These are phyloP conservation scores for Aspergillus sp. DNA, from an alignment of 2,329 filamentous ascomycete species.

Conservation along the genomic window DNA sequence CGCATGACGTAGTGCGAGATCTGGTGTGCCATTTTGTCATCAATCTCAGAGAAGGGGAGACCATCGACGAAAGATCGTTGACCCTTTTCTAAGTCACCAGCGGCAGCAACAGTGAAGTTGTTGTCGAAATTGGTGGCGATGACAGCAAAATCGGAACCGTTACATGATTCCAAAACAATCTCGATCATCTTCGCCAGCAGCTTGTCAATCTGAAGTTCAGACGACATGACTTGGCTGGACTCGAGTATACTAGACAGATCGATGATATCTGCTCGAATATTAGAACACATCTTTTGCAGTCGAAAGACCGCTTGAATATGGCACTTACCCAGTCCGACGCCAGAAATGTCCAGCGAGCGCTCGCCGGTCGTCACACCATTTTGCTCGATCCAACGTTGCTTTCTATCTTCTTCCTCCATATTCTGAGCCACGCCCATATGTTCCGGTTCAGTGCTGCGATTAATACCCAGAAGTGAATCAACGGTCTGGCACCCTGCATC, in stretches of 20 bases:
- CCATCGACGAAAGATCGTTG: constrained; percentile 53
- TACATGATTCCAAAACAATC: constrained; percentile 63
- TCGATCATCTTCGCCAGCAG: constrained; percentile 62
- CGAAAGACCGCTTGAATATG: background rate
- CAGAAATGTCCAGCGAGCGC: constrained; percentile 40
- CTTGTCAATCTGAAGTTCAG: constrained; percentile 62
- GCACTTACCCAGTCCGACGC: constrained; percentile 37
- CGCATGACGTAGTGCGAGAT: constrained; percentile 62
- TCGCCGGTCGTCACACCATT: constrained; percentile 37
- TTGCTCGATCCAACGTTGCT: constrained; percentile 43
- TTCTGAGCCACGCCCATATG: constrained; percentile 26
- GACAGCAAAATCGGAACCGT: constrained; percentile 57
- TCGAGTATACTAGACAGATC: constrained; percentile 63
- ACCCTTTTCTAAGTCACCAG: constrained; percentile 56
- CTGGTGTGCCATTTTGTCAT: constrained; percentile 59
- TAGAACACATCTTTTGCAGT: constrained; percentile 22
- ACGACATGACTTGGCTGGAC: constrained; percentile 63
- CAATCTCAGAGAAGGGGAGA: constrained; percentile 55
- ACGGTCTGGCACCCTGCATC: constrained; percentile 59
- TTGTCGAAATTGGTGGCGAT: constrained; percentile 61
- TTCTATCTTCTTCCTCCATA: constrained; percentile 39
- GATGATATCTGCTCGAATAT: constrained; percentile 57
- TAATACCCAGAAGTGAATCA: constrained; percentile 45
- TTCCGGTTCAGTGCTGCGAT: constrained; percentile 30
- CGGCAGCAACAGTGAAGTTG: constrained; percentile 59